These are phyloP conservation scores for Sporothrix curviconia DNA, from an alignment of 2,329 filamentous ascomycete genomes.

Conservation along the genomic window DNA sequence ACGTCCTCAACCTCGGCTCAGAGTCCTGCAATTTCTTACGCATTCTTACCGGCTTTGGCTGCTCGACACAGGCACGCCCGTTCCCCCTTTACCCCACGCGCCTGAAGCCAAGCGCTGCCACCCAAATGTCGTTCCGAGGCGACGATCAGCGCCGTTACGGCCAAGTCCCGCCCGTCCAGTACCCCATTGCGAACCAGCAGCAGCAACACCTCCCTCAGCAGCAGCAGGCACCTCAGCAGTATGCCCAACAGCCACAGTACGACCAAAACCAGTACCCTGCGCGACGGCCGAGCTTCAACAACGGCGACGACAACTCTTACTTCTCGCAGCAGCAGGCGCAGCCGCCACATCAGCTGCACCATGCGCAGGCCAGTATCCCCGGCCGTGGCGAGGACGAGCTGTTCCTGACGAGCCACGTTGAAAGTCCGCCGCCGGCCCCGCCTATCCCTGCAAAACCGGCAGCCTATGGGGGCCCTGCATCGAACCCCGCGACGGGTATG, in stretches of 20 bases:
- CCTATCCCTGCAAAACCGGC: conserved; percentile 23
- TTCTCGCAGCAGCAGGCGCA: conserved; percentile 29
- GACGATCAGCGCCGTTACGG: conserved; percentile 59
- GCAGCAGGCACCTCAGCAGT: conserved; percentile 7
- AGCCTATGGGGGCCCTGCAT: conserved; percentile 30
- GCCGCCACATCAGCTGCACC: conserved; percentile 10
- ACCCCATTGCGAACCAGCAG: conserved; percentile 38
- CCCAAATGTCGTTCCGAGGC: conserved; percentile 56
- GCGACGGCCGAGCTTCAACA: conserved; percentile 66
- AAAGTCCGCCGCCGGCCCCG: conserved; percentile 22
- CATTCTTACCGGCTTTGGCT: background rate
- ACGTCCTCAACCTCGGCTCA: too few relatives aligned
- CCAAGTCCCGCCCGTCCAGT: conserved; percentile 60
- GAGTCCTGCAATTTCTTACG: too few relatives aligned
- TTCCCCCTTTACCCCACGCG: background rate
- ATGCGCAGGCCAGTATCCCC: conserved; percentile 10
- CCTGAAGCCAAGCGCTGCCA: background rate
- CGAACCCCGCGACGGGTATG: conserved; percentile 38
- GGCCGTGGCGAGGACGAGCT: conserved; percentile 50
- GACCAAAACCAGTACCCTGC: conserved; percentile 34
- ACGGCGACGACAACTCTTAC: conserved; percentile 62
- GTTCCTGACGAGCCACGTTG: conserved; percentile 50
- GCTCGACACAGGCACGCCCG: too few relatives aligned
- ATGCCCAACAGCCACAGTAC: conserved; percentile 10
- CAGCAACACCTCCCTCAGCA: conserved; percentile 4